These are phyloP conservation scores for Fennellomyces sp. DNA, from an alignment of 371 early-diverging fungal species.

Conservation along the genomic window DNA sequence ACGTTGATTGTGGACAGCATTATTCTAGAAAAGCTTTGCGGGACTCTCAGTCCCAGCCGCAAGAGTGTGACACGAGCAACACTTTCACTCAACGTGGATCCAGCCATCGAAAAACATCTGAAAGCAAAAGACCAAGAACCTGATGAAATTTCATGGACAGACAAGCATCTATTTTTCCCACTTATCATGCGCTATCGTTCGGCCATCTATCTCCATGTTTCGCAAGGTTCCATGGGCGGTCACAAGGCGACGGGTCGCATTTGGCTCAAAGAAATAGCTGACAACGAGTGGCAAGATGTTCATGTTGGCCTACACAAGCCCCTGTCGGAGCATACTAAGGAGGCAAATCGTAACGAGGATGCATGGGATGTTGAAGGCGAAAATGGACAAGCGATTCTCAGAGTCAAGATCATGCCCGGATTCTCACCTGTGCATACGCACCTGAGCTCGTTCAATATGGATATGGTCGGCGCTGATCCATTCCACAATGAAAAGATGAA, in stretches of 20 bases:
- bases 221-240: slow-evolving; percentile 21
- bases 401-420: slow-evolving; percentile 37
- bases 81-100: slow-evolving; percentile 36
- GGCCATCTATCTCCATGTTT: slow-evolving; percentile 39
- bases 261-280: slow-evolving; percentile 35
- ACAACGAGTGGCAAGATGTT: slow-evolving; percentile 37
- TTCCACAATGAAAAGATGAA: slow-evolving; percentile 32
- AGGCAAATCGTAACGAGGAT: slow-evolving; percentile 41
- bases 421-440: slow-evolving; percentile 46
- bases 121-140: slow-evolving; percentile 21
- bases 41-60: neutral
- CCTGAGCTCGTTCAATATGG: slow-evolving; percentile 26
- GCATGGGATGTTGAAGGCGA: slow-evolving; percentile 28
- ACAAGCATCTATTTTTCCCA: slow-evolving; percentile 35
- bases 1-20: slow-evolving; percentile 38
- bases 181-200: slow-evolving; percentile 44
- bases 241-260: slow-evolving; percentile 36
- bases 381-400: slow-evolving; percentile 24
- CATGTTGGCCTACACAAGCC: slow-evolving; percentile 23
- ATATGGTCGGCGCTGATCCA: slow-evolving; percentile 43
- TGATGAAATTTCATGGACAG: slow-evolving; percentile 1
- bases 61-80: slow-evolving; percentile 12
- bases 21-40: slow-evolving; percentile 12
- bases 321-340: slow-evolving; percentile 27
- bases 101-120: slow-evolving; percentile 28